Evolutionary conservation across 805 yeast genomes (phyloP).

Genomic region (Blastobotrys peoriensis): DNA sequence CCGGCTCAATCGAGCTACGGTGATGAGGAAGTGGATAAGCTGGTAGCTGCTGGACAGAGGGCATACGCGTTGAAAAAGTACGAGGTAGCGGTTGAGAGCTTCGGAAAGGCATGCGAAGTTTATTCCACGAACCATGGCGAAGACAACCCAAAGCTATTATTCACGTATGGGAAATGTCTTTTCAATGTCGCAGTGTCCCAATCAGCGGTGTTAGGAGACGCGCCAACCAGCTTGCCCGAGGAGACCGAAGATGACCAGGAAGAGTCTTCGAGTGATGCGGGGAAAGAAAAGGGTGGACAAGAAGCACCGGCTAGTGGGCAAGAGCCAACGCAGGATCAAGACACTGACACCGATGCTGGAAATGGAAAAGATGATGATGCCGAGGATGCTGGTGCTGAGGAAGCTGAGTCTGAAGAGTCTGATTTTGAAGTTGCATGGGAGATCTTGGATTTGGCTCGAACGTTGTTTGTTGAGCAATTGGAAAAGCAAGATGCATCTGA

Average conservation of each 20-base stretch:
- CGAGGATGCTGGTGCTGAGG: slow-evolving; percentile 25
- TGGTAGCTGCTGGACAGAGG: slow-evolving; percentile 58
- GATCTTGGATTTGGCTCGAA: slow-evolving; percentile 69
- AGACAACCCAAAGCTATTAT: slow-evolving; percentile 68
- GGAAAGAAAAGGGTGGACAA: slow-evolving; percentile 23
- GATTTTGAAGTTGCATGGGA: slow-evolving; percentile 91
- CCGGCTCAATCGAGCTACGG: not conserved
- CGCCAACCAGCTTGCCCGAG: slow-evolving; percentile 7
- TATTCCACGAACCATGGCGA: slow-evolving; percentile 47
- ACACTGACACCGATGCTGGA: slow-evolving; percentile 17
- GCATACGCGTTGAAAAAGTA: slow-evolving; percentile 58
- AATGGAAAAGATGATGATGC: slow-evolving; percentile 24
- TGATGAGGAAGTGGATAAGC: slow-evolving; percentile 36
- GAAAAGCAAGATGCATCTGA: slow-evolving; percentile 22
- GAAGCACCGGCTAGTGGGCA: slow-evolving; percentile 21
- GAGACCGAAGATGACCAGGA: slow-evolving; percentile 14
- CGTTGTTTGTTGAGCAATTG: slow-evolving; percentile 48
- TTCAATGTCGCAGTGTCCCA: slow-evolving; percentile 70
- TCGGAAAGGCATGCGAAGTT: slow-evolving; percentile 66
- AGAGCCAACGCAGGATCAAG: slow-evolving; percentile 13
- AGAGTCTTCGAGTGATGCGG: slow-evolving; percentile 22
- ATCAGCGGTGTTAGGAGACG: slow-evolving; percentile 69
- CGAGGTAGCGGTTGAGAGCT: slow-evolving; percentile 61
- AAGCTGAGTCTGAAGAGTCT: slow-evolving; percentile 44
- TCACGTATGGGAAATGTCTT: slow-evolving; percentile 71